Evolutionary conservation across 2,329 filamentous ascomycete species (phyloP), one percentile per base, ranked within the genome.

Genomic region (Fusarium buharicum): DNA sequence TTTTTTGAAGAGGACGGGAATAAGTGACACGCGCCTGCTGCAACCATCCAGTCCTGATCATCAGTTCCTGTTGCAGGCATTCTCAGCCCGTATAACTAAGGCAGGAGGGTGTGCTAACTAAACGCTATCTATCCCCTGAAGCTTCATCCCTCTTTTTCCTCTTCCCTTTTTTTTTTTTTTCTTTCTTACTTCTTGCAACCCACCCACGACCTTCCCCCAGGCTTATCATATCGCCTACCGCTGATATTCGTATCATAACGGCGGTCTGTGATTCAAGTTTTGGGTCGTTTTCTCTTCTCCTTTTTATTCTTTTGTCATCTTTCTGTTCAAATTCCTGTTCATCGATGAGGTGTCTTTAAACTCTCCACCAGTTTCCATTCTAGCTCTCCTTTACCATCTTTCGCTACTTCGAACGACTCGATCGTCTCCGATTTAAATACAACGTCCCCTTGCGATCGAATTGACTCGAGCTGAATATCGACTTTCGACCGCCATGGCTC

Each of bases 401-500:
- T 49, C 50, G 27, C 46, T 56, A 63, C 39, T 13, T 39, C 47
- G 37, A 54, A 48, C 55, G 44, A 53, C 48, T 55, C 49, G 37
- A 52, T 34, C 41, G 24, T 52, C 50, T 52, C 34, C 66, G 63
- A 52, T 45, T 44, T 43, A 30, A 52, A 46, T 55, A 56, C 18
- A 28, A n/a, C 27, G 36, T 54, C 59, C 38, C 49, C 11, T 33
- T 39, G 20, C 55, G 60, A 66, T 54, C 55, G 50, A 67, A 43
- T 55, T 56, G 52, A 58, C 49, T 46, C 62, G 59, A 64, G 28
- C 44, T 41, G 44, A 43, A 56, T 45, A 58, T 45, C 48, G 52
- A 66, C 48, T 62, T 40, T 54, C 34, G 45, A 55, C 47, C 58
- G 65, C 47, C 62, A 78, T 78, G 76, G 75, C 74, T 62, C 75